Evolutionary conservation across 179 eudicot genomes (phyloP).

Genomic region (Spinacia oleracea): DNA sequence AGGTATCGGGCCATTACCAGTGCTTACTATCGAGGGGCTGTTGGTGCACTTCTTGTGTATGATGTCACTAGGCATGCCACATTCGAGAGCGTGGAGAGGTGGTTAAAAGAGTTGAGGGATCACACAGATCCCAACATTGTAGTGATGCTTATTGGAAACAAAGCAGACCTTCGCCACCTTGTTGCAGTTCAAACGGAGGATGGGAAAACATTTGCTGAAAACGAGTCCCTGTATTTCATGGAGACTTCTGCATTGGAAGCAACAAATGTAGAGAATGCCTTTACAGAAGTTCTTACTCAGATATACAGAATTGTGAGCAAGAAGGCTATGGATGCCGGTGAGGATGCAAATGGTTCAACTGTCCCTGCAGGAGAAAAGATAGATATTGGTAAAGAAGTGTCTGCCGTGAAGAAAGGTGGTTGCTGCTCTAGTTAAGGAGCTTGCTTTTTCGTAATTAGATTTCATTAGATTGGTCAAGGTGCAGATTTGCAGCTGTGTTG

Average conservation of each 20-base stretch:
- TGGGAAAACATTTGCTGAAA: conserved; percentile 69
- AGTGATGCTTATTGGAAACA: conserved; percentile 83
- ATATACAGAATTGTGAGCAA: conserved; percentile 59
- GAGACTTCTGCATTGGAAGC: conserved; percentile 82
- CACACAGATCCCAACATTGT: conserved; percentile 83
- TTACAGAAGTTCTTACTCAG: conserved; percentile 66
- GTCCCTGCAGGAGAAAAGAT: conserved; percentile 71
- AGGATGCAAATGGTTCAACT: conserved; percentile 41
- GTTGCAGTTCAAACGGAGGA: conserved; percentile 73
- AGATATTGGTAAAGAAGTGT: conserved; percentile 63
- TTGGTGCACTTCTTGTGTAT: conserved; percentile 77
- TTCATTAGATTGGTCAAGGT: conserved; percentile 8
- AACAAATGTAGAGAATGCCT: conserved; percentile 71
- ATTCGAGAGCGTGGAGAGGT: conserved; percentile 65
- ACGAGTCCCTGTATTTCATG: conserved; percentile 73
- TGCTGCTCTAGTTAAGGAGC: conserved; percentile 55
- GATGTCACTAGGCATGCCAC: conserved; percentile 79
- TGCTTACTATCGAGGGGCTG: conserved; percentile 83
- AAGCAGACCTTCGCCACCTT: conserved; percentile 73
- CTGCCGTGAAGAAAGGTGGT: conserved; percentile 61
- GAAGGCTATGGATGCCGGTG: conserved; percentile 67
- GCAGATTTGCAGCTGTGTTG: conserved; percentile 3
- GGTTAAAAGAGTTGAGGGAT: conserved; percentile 73
- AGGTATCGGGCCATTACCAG: conserved; percentile 81
- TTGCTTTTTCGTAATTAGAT: not conserved